Base-by-base conservation (phyloP, 148 eudicot species). In the Dysphania ambrosioides region DNA sequence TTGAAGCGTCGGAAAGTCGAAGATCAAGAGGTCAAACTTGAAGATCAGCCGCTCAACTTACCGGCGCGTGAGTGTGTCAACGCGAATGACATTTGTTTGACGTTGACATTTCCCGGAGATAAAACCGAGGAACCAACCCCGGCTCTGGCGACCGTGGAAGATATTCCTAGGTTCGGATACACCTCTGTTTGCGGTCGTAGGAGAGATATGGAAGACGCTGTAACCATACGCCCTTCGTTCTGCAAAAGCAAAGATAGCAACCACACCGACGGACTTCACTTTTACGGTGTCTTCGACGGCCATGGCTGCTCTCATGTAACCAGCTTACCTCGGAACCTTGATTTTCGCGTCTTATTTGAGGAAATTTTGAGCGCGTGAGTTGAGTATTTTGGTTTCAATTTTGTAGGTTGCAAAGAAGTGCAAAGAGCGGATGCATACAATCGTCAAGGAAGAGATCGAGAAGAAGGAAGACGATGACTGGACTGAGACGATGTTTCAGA, bases 181-280 rank as follows among this genome's bases (percentile, higher is more conserved):
- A 82, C 86, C 0, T 89, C 97, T 1, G 87, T 94, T 41, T 84
- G 93, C 57, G 98, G 98, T 12, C 79, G 93, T 67, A 77, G 98
- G 66, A 69, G 86, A 68, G 98, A 94, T 36, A 94, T 94, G 98
- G 98, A 94, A 77, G 98, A 94, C 70, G 78, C 93, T 0, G 91
- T 90, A 0, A 83, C 92, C 23, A 76, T 93, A 31, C 80, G 77
- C 21, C 97, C 97, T 21, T 81, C 75, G 64, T 85, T 91, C 71
- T 67, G 79, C 24, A 40, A 61, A 12, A 24, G 6, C 6, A 61
- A 58, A 1, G 58, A 32, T 3, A 71, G 21, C 4, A 32, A 36
- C 5, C 49, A 77, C 26, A 42, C 47, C 5, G 19, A 71, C 2
- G 82, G 71, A 41, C 73, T 79, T 42, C 88, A 88, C 71, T 88